Evolutionary conservation across 192 early-diverging fungal species (phyloP), one percentile per base, ranked within the genome.

Genomic region (Kickxella alabastrina): DNA sequence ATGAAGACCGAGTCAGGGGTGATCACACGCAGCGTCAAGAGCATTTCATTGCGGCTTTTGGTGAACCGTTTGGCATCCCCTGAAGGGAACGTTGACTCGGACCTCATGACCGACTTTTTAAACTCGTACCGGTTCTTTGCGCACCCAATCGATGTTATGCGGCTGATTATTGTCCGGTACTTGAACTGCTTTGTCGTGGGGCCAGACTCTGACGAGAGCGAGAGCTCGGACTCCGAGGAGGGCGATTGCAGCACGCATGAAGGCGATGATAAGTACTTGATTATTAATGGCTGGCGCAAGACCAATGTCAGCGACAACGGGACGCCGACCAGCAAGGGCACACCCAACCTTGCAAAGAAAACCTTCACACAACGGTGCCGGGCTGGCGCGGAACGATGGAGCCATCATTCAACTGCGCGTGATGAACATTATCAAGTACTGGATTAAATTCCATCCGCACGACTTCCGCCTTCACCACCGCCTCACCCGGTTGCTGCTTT

Each of bases 371-470:
- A n/a, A n/a, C n/a, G n/a, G n/a, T n/a, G n/a, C n/a, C n/a, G n/a
- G 50, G 14, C 56, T 75, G 21, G 59, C 50, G 23, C 55, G 65
- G 18, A 75, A 68, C 45, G 65, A 70, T 34, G 67, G 73, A 8
- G 67, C 77, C 12, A 75, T 79, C 31, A 74, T 92, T 14, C 84
- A 88, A 29, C 68, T 85, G 35, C 85, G 90, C 3, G 89, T 95
- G 0, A 88, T 87, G 64, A 90, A 89, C 64, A 83, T 90, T 4
- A 71, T 94, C 59, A 95, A 92, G 64, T 82, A 79, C 45, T 97
- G 94, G 94, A 64, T 94, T 21, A 92, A 94, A 51, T 80, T 65
- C 40, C 90, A 92, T 49, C 85, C 81, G 42, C 80, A 82, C 44
- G 77, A 79, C 46, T 79, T 79, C 31, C 53, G 61, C 18, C 39